Base-by-base conservation (phyloP, 345 rosid genomes). In the Conringia planisiliqua region DNA sequence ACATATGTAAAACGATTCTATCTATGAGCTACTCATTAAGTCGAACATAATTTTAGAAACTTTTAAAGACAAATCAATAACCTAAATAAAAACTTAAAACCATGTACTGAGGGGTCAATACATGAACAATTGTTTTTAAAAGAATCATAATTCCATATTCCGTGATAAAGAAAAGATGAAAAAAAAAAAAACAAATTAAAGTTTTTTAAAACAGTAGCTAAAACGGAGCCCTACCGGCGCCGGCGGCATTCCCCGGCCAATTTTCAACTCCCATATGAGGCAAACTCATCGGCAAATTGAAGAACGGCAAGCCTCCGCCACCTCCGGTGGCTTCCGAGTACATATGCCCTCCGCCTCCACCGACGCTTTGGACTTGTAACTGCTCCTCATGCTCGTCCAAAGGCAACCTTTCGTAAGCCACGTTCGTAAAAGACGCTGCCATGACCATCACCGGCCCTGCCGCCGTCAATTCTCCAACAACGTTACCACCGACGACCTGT, bases 381-480 rank as follows among this genome's bases (percentile, higher is more conserved):
- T 83, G 82, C 78, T 85, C 90, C 55, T 94, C 98, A 7, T 90
- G 96, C 64, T 94, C 97, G 3, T 91, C 97, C 75, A 93, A 75
- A 44, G 98, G 98, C 69, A 91, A 78, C 80, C 95, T 85, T 84
- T 94, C 98, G 47, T 91, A 94, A 32, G 97, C 96, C 13, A 91
- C 97, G 82, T 94, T 94, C 1, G 96, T 87, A 65, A 94, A 94
- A 11, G 98, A 94, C 0, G 97, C 84, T 1, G 97, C 96, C 67
- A 94, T 91, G 43, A 94, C 87, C 57, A 94, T 91, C 58, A 94
- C 98, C 3, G 97, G 97, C 1, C 98, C 98, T 0, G 98, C 93
- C 13, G 97, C 96, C 10, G 76, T 90, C 73, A 94, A 68, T 85
- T 94, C 98, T 22, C 98, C 98, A 0, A 91, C 96, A 8, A 94